Evolutionary conservation across 2,329 filamentous ascomycete genomes (phyloP).

Genomic region (Aspergillus floridensis): DNA sequence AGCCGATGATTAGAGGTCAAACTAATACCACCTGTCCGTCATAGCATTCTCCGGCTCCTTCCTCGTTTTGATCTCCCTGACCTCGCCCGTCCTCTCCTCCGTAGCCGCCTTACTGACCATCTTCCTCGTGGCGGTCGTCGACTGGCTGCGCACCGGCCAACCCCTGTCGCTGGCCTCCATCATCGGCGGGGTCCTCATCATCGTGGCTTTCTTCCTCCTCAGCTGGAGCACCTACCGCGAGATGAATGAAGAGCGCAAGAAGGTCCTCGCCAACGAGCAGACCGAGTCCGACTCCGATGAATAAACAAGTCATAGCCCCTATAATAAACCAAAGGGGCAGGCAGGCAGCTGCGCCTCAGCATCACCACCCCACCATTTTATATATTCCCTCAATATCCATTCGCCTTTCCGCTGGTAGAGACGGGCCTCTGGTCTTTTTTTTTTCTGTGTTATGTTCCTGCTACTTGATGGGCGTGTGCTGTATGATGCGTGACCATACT

Average conservation of each 20-base stretch:
- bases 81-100: slow-evolving; percentile 85
- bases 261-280: slow-evolving; percentile 48
- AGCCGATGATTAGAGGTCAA: neutral
- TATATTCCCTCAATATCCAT: neutral
- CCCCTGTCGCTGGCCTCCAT: slow-evolving; percentile 73
- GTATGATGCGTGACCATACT: no score
- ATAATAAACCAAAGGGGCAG: neutral
- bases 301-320: slow-evolving; percentile 13
- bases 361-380: neutral
- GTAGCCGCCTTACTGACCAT: slow-evolving; percentile 94
- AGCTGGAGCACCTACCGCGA: slow-evolving; percentile 91
- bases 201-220: slow-evolving; percentile 80
- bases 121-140: slow-evolving; percentile 89
- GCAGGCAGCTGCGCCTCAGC: neutral
- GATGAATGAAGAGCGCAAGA: slow-evolving; percentile 78
- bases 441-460: no score
- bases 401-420: neutral
- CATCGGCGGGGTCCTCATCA: slow-evolving; percentile 79
- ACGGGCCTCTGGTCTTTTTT: neutral
- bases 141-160: slow-evolving; percentile 80
- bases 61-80: slow-evolving; percentile 87
- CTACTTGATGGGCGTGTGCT: no score
- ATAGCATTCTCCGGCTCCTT: slow-evolving; percentile 83
- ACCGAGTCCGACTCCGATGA: slow-evolving; percentile 45
- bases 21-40: neutral